Evolutionary conservation across 139 green algal genomes (phyloP), one percentile per base, ranked within the genome.

Genomic region (Closterium sp.): DNA sequence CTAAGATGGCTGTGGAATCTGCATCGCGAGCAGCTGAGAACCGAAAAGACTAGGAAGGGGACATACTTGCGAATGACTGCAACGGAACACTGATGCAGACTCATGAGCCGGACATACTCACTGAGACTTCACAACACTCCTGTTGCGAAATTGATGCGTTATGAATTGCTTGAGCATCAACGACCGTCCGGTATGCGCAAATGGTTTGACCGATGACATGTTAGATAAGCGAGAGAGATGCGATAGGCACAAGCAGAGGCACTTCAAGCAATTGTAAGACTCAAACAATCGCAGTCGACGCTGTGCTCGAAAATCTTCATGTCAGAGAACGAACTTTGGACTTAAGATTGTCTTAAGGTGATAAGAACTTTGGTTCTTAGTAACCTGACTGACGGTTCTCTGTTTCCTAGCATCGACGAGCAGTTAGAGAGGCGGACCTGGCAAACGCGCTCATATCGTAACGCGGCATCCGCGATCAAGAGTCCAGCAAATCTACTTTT

Each of bases 401-500:
- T 79, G 17, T 6, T 79, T 27, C 2, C 62, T 24, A 27, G 19
- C 24, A 79, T 27, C 17, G 13, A 24, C 24, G 17, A 27, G 19
- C 62, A 79, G 62, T 13, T 21, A 70, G 50, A 19, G 62, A 79
- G 62, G 62, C 62, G 27, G 62, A 79, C 62, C 62, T 79, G 62
- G 19, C 62, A 79, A 79, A 79, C 62, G 19, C 62, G 62, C 62
- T 22, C 62, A 4, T 79, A 79, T 24, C 17, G 62, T 79, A 79
- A 24, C 0, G 62, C 62, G 17, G 17, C 62, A 79, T 24, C 88
- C n/a, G 31, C 29, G 5, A 31, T 38, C 38, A 88, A 92, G 79
- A 79, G 19, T 22, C 62, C 30, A 62, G 86, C 90, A 70, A 98
- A 97, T 0, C 96, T 98, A 90, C 94, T 96, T 91, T 98, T 98